Evolutionary conservation across 139 green algal species (phyloP).

Genomic region (Desmodesmus armatus): DNA sequence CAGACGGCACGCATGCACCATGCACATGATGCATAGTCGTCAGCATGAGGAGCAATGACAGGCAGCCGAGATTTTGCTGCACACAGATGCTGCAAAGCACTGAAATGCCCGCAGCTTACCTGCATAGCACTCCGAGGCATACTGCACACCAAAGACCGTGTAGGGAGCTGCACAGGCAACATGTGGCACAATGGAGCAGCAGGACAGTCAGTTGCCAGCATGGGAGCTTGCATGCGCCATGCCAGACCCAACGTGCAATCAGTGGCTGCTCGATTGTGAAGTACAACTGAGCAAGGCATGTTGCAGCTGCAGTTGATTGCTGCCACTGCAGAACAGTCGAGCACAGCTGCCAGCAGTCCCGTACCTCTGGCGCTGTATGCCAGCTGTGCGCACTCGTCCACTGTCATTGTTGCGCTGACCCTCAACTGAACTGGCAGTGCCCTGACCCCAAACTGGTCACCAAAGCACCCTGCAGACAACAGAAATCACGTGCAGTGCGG

Average conservation of each 20-base stretch:
- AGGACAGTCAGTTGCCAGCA: neutral
- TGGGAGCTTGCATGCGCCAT: neutral
- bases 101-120: no score
- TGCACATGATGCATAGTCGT: neutral
- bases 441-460: neutral
- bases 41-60: no score
- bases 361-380: neutral
- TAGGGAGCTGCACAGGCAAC: neutral
- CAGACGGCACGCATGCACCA: neutral
- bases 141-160: conserved; percentile 18
- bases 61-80: no score
- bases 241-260: neutral
- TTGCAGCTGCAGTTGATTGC: no score
- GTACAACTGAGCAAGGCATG: no score
- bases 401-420: neutral
- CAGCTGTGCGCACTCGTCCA: conserved; percentile 16
- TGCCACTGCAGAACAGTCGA: no score
- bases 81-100: no score
- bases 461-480: conserved; percentile 8
- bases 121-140: neutral
- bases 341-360: no score
- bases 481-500: neutral
- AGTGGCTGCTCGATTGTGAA: neutral
- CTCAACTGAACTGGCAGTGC: neutral
- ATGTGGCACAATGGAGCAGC: neutral